Conservation (phyloP, 306 rosid species). For the Cucumis cinereus region DNA sequence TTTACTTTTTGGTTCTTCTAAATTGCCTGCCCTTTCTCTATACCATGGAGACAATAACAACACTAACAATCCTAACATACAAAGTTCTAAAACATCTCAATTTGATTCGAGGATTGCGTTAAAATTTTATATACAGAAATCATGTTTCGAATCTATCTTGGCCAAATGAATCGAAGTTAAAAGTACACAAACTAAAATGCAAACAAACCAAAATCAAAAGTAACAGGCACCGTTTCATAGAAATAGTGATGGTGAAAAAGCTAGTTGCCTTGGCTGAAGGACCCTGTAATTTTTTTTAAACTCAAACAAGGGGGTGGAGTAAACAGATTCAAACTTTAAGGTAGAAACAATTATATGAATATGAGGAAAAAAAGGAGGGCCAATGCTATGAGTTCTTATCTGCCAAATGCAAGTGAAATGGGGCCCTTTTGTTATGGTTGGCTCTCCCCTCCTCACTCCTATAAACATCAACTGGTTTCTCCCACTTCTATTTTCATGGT, state of each 20-base stretch:
- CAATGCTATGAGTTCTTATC: conserved; percentile 38
- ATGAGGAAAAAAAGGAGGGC: not conserved
- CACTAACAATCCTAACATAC: too few relatives aligned
- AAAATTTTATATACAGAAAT: too few relatives aligned
- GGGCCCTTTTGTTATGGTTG: conserved; percentile 24
- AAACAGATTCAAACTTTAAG: not conserved
- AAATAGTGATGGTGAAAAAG: too few relatives aligned
- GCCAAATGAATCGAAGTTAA: too few relatives aligned
- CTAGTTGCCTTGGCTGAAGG: too few relatives aligned
- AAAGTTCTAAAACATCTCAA: too few relatives aligned
- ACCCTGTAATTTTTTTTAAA: not conserved
- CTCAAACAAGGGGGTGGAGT: not conserved
- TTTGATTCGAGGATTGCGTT: too few relatives aligned
- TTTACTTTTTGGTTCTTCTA: not conserved
- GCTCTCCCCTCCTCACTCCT: conserved; percentile 28
- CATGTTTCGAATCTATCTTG: too few relatives aligned
- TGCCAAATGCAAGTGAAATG: conserved; percentile 27
- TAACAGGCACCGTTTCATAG: too few relatives aligned
- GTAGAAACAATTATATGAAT: not conserved
- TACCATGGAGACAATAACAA: not conserved
- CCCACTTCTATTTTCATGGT: conserved; percentile 13
- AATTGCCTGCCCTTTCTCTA: not conserved
- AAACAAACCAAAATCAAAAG: too few relatives aligned
- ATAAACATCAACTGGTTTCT: conserved; percentile 6
- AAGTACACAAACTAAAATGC: not conserved